These are phyloP conservation scores for Lepraria neglecta DNA, from an alignment of 495 filamentous ascomycete species.

Conservation along the genomic window DNA sequence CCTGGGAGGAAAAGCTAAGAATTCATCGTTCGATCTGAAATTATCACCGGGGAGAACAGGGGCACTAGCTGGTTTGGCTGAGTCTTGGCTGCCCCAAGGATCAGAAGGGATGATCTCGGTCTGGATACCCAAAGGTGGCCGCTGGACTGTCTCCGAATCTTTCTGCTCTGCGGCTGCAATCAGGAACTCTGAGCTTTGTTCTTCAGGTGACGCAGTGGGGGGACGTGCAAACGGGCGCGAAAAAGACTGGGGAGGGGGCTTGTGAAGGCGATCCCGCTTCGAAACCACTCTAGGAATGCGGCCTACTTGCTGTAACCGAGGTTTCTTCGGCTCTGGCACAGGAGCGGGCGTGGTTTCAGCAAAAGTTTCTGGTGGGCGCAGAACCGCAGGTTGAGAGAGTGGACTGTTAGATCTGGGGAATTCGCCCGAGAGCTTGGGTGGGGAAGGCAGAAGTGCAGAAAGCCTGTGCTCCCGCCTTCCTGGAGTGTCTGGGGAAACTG, in stretches of 20 bases:
- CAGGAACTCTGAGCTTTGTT: slow-evolving; percentile 17
- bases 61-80: slow-evolving; percentile 38
- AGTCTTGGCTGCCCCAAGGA: slow-evolving; percentile 30
- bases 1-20: slow-evolving; percentile 65
- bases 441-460: slow-evolving; percentile 51
- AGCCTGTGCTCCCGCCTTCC: slow-evolving; percentile 38
- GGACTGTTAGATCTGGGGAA: slow-evolving; percentile 34
- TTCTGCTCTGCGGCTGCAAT: slow-evolving; percentile 1
- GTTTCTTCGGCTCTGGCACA: slow-evolving; percentile 29
- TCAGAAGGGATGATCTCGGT: slow-evolving; percentile 25
- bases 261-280: slow-evolving; percentile 58
- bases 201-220: slow-evolving; percentile 30
- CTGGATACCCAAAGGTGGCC: slow-evolving; percentile 31
- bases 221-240: slow-evolving; percentile 65
- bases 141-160: slow-evolving; percentile 20
- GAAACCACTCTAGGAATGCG: slow-evolving; percentile 86
- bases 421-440: slow-evolving; percentile 44
- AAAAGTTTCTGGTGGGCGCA: slow-evolving; percentile 13
- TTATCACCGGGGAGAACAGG: slow-evolving; percentile 31
- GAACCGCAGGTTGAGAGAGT: neutral
- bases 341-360: slow-evolving; percentile 25
- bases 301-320: slow-evolving; percentile 69
- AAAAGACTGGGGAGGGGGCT: slow-evolving; percentile 71
- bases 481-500: slow-evolving; percentile 14
- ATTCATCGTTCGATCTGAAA: slow-evolving; percentile 45